These are phyloP conservation scores for Prunus mira DNA, from an alignment of 306 rosid genomes.

Conservation along the genomic window DNA sequence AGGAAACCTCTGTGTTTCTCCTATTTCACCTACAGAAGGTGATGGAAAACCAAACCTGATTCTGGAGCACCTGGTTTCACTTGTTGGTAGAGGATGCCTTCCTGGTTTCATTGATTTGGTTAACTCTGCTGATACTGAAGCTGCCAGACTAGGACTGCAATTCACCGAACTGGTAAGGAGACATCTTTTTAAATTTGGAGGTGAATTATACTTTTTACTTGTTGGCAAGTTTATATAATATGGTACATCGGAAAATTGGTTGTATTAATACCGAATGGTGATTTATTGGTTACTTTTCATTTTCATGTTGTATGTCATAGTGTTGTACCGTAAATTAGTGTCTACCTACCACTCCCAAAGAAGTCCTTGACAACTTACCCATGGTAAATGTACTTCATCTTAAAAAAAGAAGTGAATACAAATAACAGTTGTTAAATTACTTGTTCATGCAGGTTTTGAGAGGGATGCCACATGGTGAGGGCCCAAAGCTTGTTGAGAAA, in stretches of 20 bases:
- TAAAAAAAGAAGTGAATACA: background rate
- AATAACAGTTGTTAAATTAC: background rate
- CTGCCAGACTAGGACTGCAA: constrained; percentile 91
- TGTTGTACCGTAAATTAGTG: background rate
- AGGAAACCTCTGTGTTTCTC: constrained; percentile 86
- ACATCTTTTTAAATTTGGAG: background rate
- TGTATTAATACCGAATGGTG: background rate
- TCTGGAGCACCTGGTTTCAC: constrained; percentile 70
- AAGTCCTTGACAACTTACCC: background rate
- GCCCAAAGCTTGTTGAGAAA: constrained; percentile 83
- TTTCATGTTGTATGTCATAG: background rate
- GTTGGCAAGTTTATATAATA: background rate
- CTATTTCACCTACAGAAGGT: constrained; percentile 53
- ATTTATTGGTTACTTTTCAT: background rate
- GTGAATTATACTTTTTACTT: background rate
- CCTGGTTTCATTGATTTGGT: constrained; percentile 81
- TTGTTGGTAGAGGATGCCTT: constrained; percentile 75
- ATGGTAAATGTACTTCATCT: background rate
- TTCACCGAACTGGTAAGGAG: constrained; percentile 82
- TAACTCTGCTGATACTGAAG: constrained; percentile 79
- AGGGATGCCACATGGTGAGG: constrained; percentile 83
- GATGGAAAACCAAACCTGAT: constrained; percentile 66
- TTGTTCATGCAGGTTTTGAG: constrained; percentile 66
- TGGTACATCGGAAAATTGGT: background rate
- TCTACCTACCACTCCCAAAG: background rate